Evolutionary conservation across 768 basidiomycete species (phyloP), one percentile per base, ranked within the genome.

Genomic region (Pleurotus pulmonarius): DNA sequence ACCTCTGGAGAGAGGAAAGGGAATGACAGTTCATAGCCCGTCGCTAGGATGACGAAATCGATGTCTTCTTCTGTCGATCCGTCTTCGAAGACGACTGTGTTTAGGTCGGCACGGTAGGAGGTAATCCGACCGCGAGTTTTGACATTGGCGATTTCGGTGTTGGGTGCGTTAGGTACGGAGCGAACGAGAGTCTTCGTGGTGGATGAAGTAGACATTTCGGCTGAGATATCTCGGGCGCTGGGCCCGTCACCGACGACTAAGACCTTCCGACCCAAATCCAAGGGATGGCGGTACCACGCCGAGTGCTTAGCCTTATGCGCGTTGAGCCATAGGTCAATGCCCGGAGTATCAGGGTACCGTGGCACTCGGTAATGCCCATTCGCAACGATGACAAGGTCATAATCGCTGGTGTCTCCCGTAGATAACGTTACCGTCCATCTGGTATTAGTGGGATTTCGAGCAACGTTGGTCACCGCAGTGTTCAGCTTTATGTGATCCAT

Each of bases 281-380:
- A 55, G 1, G 86, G 85, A 45, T 70, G 75, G 34, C 89, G 78
- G 64, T 90, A 93, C 73, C 76, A 86, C 3, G 82, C 80, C 0
- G 91, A 81, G 67, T 94, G 91, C 2, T 69, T 74, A 0, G 85
- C 87, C 55, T 71, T 79, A 20, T 78, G 72, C 3, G 69, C 61
- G 1, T 66, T 67, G 1, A 85, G 62, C 90, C 91, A 92, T 9
- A 69, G 58, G 11, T 70, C 66, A 4, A 92, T 63, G 0, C 91
- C 90, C 3, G 84, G 81, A 7, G 76, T 76, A 43, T 70, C 57
- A 2, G 90, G 90, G 56, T 83, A 79, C 16, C 81, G 79, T 1
- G 92, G 92, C 7, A 78, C 61, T 41, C 75, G 76, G 65, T 88
- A 85, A 65, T 91, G 90, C 0, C 92, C 92, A 57, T 89, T 92